Base-by-base conservation (phyloP, 2,329 filamentous ascomycete genomes). In the Neonectria coccinea region DNA sequence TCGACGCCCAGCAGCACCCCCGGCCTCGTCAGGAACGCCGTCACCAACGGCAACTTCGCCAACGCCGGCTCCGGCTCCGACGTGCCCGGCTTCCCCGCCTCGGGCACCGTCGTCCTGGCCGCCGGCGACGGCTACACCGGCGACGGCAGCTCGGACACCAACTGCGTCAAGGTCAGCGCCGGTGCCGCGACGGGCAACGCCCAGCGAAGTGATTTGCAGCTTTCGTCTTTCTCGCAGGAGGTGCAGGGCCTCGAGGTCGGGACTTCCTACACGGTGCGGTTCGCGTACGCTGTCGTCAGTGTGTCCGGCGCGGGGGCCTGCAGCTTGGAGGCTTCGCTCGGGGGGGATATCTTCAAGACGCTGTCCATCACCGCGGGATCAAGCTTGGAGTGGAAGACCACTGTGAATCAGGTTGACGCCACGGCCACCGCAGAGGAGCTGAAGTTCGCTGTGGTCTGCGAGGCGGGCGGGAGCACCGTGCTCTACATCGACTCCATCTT, bases 401-500 rank as follows among this genome's bases (percentile, higher is more conserved):
- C 69, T 16, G 36, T 33, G 59, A 1, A 14, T 25, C 4, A 56
- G 1, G 62, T 56, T 2, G 50, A 56, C 0, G 44, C 58, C 1
- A 16, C 45, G 2, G 9, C 39, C 2, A 11, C 33, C 0, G 4
- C 47, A 0, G 64, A 53, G 0, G 20, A 31, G 9, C 41, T 72
- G 31, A 57, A 48, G 20, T 66, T 72, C 16, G 50, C 53, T 18
- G 50, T 69, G 5, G 45, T 31, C 1, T 72, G 70, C 29, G 25
- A 11, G 2, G 10, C 18, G 3, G 67, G 68, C 5, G 66, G 58
- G 1, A 44, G 63, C 1, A 60, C 66, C 0, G 11, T 51, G 0
- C 33, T 72, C 2, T 57, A 69, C 5, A 22, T 71, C 3, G 69
- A 71, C 16, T 67, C 69, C 0, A 59, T 71, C 51, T 71, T 71